phyloP scores from a whole-genome alignment of 768 basidiomycete genomes.

The Basidioascus undulatus region DNA sequence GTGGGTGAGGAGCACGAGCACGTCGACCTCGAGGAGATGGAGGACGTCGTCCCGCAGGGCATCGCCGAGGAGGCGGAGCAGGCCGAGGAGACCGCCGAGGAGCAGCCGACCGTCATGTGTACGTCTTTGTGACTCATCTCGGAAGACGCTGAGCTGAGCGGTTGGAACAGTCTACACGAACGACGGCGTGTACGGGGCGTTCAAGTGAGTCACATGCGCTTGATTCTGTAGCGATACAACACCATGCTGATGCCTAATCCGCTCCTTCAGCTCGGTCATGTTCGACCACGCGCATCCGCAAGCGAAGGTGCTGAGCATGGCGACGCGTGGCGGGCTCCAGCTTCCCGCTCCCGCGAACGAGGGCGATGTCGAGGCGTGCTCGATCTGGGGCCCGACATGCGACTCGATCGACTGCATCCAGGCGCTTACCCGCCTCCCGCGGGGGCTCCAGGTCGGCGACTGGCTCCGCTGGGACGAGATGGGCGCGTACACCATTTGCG shows the following conservation, averaged over 20 bases:
- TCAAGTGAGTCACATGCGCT: no score
- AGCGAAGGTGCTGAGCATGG: no score
- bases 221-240: no score
- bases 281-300: constrained; percentile 98
- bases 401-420: constrained; percentile 84
- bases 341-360: not conserved
- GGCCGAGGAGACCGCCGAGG: constrained; percentile 7
- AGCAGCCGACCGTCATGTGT: constrained; percentile 65
- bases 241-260: no score
- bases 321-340: not conserved
- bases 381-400: constrained; percentile 96
- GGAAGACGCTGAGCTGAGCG: not conserved
- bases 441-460: constrained; percentile 61
- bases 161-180: constrained; percentile 72
- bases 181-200: constrained; percentile 92
- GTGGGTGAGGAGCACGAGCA: constrained; percentile 21
- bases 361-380: constrained; percentile 24
- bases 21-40: constrained; percentile 6
- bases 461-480: constrained; percentile 96
- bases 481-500: constrained; percentile 98
- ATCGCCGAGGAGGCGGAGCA: not conserved
- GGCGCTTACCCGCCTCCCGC: constrained; percentile 33
- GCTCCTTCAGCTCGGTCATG: constrained; percentile 38
- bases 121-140: constrained; percentile 19
- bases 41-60: not conserved